Percentiles rank a stretch among this genome's conserved stretches.
Evolutionary conservation across 805 yeast genomes (phyloP).

Genomic region (Ogataea pini): DNA sequence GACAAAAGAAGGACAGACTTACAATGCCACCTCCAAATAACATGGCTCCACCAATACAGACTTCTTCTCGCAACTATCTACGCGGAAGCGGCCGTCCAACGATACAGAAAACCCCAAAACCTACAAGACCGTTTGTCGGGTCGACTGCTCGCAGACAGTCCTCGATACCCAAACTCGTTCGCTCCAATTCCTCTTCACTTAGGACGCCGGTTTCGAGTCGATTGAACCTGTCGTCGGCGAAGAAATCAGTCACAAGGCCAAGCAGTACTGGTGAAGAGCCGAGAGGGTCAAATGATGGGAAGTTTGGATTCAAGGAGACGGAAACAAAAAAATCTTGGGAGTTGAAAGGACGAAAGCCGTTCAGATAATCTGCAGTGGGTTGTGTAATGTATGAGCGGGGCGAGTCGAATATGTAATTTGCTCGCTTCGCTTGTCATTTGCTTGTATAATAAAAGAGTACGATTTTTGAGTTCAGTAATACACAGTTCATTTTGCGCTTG

Average conservation of each 20-base stretch:
- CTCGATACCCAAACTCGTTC: conserved; percentile 19
- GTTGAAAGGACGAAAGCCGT: conserved; percentile 29
- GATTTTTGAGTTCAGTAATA: not conserved
- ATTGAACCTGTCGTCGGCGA: conserved; percentile 22
- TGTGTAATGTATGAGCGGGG: too few relatives aligned
- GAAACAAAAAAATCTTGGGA: conserved; percentile 21
- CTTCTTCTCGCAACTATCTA: conserved; percentile 8
- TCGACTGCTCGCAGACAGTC: conserved; percentile 21
- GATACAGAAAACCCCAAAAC: too few relatives aligned
- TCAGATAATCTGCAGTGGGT: conserved; percentile 15
- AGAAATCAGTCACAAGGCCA: conserved; percentile 2
- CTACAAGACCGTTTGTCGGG: too few relatives aligned
- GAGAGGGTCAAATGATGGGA: too few relatives aligned
- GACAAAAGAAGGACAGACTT: conserved; percentile 13
- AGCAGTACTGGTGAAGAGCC: too few relatives aligned
- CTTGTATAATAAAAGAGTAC: too few relatives aligned
- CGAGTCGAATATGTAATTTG: too few relatives aligned
- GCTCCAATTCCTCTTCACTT: conserved; percentile 13
- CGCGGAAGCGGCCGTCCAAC: conserved; percentile 15
- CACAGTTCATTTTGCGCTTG: too few relatives aligned
- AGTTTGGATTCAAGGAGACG: too few relatives aligned
- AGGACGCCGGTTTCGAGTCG: not conserved
- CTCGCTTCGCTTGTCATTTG: too few relatives aligned
- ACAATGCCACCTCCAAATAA: conserved; percentile 31
- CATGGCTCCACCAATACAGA: conserved; percentile 5